Evolutionary conservation across 805 yeast species (phyloP), one percentile per base, ranked within the genome.

Genomic region (Saccharomycopsis sp.): DNA sequence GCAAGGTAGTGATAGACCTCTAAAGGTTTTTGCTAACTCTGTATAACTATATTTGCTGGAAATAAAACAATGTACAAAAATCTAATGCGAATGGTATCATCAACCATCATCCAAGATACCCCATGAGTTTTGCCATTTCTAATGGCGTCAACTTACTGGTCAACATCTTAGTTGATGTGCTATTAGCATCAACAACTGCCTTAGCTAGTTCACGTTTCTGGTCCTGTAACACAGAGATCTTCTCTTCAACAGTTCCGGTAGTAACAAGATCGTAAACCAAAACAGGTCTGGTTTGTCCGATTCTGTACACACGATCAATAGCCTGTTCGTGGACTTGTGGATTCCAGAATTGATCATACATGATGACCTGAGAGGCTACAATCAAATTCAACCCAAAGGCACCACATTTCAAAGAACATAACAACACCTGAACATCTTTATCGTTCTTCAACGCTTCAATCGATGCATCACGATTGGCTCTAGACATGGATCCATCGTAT

Each of bases 311-410:
- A 24, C 82, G 70, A 58, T 77, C 82, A 56, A 80, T 72, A 1
- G 83, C 83, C 61, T 79, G 83, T 59, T 75, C 79, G 1, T 68
- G 71, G n/a, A 78, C 68, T 70, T 76, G 77, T 19, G 80, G 82
- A 64, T 78, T 78, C 80, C 80, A 78, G 79, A 81, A 78, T 3
- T 79, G 79, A 58, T 78, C 81, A 7, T 70, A 55, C 51, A 78
- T 58, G 0, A 77, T 64, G 14, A 78, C 79, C 47, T 72, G 72
- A 22, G 74, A 72, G 3, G 81, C 81, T 29, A 67, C 58, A 0
- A 76, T 73, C 53, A 77, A 64, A 59, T 77, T 77, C 53, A 77
- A 67, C 5, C 81, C 81, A 3, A 77, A 69, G 0, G 81, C 74
- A 2, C 79, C 80, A 34, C 79, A 70, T 55, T 71, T 71, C 17